Conservation (phyloP, 2,329 filamentous ascomycete genomes). For the Elsinoe necatrix region DNA sequence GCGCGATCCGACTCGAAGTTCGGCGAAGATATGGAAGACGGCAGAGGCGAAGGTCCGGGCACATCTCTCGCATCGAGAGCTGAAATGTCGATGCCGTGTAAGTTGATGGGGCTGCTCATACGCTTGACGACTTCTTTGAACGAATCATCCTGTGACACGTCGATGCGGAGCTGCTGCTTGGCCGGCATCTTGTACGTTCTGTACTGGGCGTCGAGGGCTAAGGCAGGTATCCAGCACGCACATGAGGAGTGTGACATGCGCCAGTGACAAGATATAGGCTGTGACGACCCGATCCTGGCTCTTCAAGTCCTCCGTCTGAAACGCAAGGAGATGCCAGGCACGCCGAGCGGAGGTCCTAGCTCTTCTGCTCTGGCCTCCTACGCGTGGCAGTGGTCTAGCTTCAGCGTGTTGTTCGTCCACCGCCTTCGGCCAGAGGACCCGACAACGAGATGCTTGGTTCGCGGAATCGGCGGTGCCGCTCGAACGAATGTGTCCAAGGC, state of each 20-base stretch:
- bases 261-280: neutral
- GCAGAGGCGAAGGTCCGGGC: constrained; percentile 24
- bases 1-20: constrained; percentile 15
- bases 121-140: constrained; percentile 15
- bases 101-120: constrained; percentile 28
- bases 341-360: neutral
- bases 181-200: constrained; percentile 3
- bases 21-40: constrained; percentile 24
- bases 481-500: neutral
- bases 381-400: neutral
- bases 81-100: constrained; percentile 30
- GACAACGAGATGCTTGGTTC: constrained; percentile 1
- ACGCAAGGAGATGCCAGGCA: neutral
- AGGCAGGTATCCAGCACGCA: neutral
- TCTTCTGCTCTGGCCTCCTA: neutral
- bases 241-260: neutral
- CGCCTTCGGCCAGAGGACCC: neutral
- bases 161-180: constrained; percentile 13
- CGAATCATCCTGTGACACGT: constrained; percentile 14
- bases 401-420: neutral
- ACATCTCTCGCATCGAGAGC: constrained; percentile 28
- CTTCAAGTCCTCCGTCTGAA: neutral
- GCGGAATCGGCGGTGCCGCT: constrained; percentile 7
- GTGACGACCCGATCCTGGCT: neutral
- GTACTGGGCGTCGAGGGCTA: neutral